Base-by-base conservation (phyloP, 73 alveolate genomes). In the Breviolum minutum region DNA sequence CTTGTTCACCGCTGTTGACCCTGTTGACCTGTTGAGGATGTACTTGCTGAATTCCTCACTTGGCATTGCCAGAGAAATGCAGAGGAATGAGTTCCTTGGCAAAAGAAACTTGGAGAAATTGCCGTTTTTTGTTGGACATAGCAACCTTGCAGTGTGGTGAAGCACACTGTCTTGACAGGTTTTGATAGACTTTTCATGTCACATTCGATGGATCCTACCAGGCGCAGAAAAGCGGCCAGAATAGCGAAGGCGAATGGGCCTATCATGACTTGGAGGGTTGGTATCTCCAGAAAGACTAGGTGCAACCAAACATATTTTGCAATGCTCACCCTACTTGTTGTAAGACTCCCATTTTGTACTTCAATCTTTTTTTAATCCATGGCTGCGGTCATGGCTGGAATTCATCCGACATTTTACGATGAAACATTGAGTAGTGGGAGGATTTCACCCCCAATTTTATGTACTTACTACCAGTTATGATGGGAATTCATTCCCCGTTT, bases 191-290 rank as follows among this genome's bases (percentile, higher is more conserved):
- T 77, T 6, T n/a, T 6, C 63, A 22, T 9, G 6, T 20, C 32
- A 8, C 64, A n/a, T 63, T 77, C 11, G 22, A 12, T 13, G 76
- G 22, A 4, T 40, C 76, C 24, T 10, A 2, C 48, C 24, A 91
- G 97, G 97, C 97, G 97, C 40, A 77, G 97, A 62, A 91, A 60
- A 73, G 77, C 97, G n/a, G 97, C 97, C 14, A 77, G 97, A 79
- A 91, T 91, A 54, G 97, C 97, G 63, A 91, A 91, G 97, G 97
- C 70, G 26, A 61, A 20, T 22, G 68, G 13, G 60, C 5, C 54
- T 40, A 2, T 3, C 54, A 40, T 40, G 54, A 40, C 54, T 40
- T 40, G 54, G 54, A 2, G 54, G n/a, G n/a, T n/a, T n/a, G n/a
- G n/a, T n/a, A n/a, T n/a, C n/a, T n/a, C n/a, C n/a, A n/a, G n/a